phyloP scores from a whole-genome alignment of 169 alveolate species.

The Plasmodium inui region DNA sequence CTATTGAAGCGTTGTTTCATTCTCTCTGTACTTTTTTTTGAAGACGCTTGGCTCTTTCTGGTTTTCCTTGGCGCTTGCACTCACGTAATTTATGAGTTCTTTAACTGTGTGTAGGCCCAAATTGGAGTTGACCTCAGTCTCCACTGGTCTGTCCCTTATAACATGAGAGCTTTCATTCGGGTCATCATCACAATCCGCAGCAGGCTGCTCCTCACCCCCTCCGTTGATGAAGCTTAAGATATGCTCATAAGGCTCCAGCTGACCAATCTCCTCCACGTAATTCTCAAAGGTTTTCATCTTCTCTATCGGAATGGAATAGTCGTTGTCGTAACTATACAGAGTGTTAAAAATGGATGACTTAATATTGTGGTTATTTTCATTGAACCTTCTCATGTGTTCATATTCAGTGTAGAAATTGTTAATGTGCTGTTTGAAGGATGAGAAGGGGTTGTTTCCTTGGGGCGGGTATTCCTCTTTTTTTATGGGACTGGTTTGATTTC shows the following conservation, averaged over 20 bases:
- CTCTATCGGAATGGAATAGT: conserved; percentile 39
- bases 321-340: conserved; percentile 19
- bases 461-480: not conserved
- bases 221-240: not conserved
- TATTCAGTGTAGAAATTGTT: conserved; percentile 7
- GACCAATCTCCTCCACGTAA: conserved; percentile 29
- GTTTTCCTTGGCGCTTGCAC: not conserved
- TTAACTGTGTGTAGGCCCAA: conserved; percentile 15
- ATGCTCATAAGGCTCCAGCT: conserved; percentile 24
- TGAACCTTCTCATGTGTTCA: conserved; percentile 38
- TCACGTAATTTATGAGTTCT: conserved; percentile 47
- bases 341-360: conserved; percentile 4
- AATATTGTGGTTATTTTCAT: conserved; percentile 9
- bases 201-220: not conserved
- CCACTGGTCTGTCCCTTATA: not conserved
- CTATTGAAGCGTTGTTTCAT: not conserved
- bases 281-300: conserved; percentile 47
- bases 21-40: not conserved
- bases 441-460: not conserved
- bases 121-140: not conserved
- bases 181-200: not conserved
- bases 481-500: not conserved
- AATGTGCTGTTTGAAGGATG: not conserved
- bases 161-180: not conserved
- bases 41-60: not conserved